A percentile compares a stretch with the other conserved stretches of the same genome.
These are phyloP conservation scores for Claviceps maximensis DNA, from an alignment of 2,329 filamentous ascomycete genomes.

Conservation along the genomic window DNA sequence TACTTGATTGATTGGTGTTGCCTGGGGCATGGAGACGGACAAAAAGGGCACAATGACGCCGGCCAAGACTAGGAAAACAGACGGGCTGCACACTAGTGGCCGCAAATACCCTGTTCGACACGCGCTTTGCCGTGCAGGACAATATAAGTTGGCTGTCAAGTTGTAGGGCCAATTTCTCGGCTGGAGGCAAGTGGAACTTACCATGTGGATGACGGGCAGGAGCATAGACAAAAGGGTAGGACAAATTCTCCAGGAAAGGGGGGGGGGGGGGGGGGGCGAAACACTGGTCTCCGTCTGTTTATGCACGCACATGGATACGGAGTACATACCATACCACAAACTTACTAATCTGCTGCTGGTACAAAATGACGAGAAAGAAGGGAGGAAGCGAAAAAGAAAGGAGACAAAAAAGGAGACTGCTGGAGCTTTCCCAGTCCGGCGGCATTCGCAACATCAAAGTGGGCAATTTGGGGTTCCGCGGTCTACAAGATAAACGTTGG, in stretches of 20 bases:
- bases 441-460: not conserved
- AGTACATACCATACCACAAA: not conserved
- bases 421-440: not conserved
- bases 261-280: not conserved
- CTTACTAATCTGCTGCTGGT: not conserved
- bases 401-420: not conserved
- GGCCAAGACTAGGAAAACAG: slow-evolving; percentile 1
- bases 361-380: not conserved
- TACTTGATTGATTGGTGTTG: slow-evolving; percentile 1
- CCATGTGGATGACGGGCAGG: slow-evolving; percentile 8
- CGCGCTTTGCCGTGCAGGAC: not conserved
- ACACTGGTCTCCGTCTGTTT: not conserved
- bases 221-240: slow-evolving; percentile 3
- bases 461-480: not conserved
- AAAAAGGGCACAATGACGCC: not conserved
- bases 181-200: slow-evolving; percentile 6
- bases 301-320: not conserved
- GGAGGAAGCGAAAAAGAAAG: not conserved
- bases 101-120: not conserved
- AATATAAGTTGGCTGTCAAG: not conserved
- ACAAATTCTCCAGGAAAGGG: not conserved
- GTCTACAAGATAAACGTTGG: no score
- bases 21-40: slow-evolving; percentile 3
- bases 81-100: slow-evolving; percentile 1
- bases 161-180: slow-evolving; percentile 12